These are phyloP conservation scores for Leccinum uliginosum DNA, from an alignment of 768 basidiomycete genomes.

Conservation along the genomic window DNA sequence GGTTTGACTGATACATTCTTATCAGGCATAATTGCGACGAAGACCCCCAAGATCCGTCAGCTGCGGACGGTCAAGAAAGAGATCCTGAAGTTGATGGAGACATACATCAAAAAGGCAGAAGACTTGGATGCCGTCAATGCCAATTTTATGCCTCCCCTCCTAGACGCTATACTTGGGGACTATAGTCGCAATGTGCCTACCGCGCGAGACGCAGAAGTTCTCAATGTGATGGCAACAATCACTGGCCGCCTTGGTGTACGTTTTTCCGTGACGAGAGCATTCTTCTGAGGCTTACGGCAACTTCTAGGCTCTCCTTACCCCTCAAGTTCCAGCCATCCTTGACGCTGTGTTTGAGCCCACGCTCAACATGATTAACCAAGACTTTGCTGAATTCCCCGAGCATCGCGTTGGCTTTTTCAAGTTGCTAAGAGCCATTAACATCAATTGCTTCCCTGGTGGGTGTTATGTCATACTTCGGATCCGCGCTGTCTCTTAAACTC, in stretches of 20 bases:
- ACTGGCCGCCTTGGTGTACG: slow-evolving; percentile 82
- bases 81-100: slow-evolving; percentile 95
- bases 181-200: slow-evolving; percentile 92
- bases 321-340: slow-evolving; percentile 91
- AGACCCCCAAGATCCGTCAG: slow-evolving; percentile 93
- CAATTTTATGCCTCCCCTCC: slow-evolving; percentile 89
- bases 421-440: slow-evolving; percentile 86
- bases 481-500: neutral
- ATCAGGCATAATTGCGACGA: slow-evolving; percentile 84
- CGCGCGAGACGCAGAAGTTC: slow-evolving; percentile 93
- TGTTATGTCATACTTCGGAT: neutral
- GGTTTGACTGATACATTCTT: slow-evolving; percentile 3
- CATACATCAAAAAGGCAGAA: slow-evolving; percentile 95
- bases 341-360: slow-evolving; percentile 98
- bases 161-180: slow-evolving; percentile 97
- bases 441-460: slow-evolving; percentile 92
- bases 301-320: slow-evolving; percentile 72
- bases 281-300: slow-evolving; percentile 7
- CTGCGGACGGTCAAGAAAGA: slow-evolving; percentile 98
- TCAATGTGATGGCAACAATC: slow-evolving; percentile 97
- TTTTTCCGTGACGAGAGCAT: slow-evolving; percentile 10
- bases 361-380: slow-evolving; percentile 98
- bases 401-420: slow-evolving; percentile 98
- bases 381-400: slow-evolving; percentile 98
- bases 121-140: slow-evolving; percentile 90